Evolutionary conservation across 1,284 basidiomycete genomes (phyloP), one percentile per base, ranked within the genome.

Genomic region (Farysia itapuensis): DNA sequence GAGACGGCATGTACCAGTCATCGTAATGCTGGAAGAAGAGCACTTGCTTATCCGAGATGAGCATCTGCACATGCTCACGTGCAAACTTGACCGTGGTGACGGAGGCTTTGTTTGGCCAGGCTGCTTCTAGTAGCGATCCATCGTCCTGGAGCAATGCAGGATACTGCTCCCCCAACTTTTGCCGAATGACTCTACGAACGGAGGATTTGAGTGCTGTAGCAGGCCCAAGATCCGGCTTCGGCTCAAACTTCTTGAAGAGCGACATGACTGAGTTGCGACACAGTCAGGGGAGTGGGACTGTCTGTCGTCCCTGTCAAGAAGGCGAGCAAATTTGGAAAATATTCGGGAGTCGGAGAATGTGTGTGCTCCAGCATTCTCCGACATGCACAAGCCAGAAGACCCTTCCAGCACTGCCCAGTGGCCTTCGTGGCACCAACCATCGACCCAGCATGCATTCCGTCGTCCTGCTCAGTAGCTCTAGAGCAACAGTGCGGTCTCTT

Each of bases 51-150:
- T 91, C 84, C 26, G 94, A 80, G 1, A 91, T 88, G 78, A 90
- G 91, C 75, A 99, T 88, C 42, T 90, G 90, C 66, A 97, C 84
- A 77, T 95, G 90, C 64, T 97, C 94, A 84, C 88, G 88, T 80
- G 93, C 96, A 38, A 73, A 76, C 82, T 97, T 98, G 53, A 93
- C 89, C 67, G 89, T 85, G 7, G 89, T 87, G 35, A 97, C 81
- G 1, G 86, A 82, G 79, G 97, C 93, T 82, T 98, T 98, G 86
- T 98, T 99, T 12, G 93, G 91, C 95, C 95, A 97, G 46, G 98
- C 84, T 67, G 84, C 83, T 75, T 99, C 95, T 18, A 99, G 80
- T 15, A 84, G 72, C 1, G 70, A 76, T 2, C 84, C 84, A 58
- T 88, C 88, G 31, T 77, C 64, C 16, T 67, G 56, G 4, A 59